Percentiles rank a stretch among this genome's conserved stretches.
Evolutionary conservation across 179 eudicot genomes (phyloP).

Genomic region (Heliamphora pulchella): DNA sequence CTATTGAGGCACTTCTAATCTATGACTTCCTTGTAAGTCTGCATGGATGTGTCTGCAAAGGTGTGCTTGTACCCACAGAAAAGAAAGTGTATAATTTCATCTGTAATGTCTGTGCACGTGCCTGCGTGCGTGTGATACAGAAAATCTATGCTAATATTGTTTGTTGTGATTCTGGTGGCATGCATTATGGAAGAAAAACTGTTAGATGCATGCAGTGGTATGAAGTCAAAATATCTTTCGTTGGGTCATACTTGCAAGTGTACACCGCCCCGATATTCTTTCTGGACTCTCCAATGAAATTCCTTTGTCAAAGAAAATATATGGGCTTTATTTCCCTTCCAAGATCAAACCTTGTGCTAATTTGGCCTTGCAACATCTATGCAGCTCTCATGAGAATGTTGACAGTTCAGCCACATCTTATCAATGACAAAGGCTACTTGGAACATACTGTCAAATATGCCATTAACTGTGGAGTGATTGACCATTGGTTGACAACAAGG

Average conservation of each 20-base stretch:
- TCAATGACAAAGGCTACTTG: conserved; percentile 63
- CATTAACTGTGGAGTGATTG: conserved; percentile 69
- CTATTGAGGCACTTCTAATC: no score
- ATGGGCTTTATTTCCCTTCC: background rate
- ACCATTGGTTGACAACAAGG: conserved; percentile 69
- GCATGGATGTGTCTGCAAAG: no score
- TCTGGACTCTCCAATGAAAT: background rate
- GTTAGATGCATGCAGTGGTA: background rate
- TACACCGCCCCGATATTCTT: background rate
- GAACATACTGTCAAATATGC: conserved; percentile 64
- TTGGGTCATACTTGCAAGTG: background rate
- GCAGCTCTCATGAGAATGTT: conserved; percentile 83
- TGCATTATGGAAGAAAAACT: background rate
- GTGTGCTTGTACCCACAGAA: no score
- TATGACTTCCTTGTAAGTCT: no score
- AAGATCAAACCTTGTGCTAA: background rate
- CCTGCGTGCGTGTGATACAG: no score
- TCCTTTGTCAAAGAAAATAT: background rate
- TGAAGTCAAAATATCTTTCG: background rate
- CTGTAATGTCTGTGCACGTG: no score
- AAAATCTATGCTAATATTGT: no score
- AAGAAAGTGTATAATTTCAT: no score
- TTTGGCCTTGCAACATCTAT: conserved; percentile 14
- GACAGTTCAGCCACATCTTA: conserved; percentile 70
- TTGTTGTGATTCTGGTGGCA: background rate